Conservation (phyloP, 2,329 filamentous ascomycete species). For the Thermomyces lanuginosus region DNA sequence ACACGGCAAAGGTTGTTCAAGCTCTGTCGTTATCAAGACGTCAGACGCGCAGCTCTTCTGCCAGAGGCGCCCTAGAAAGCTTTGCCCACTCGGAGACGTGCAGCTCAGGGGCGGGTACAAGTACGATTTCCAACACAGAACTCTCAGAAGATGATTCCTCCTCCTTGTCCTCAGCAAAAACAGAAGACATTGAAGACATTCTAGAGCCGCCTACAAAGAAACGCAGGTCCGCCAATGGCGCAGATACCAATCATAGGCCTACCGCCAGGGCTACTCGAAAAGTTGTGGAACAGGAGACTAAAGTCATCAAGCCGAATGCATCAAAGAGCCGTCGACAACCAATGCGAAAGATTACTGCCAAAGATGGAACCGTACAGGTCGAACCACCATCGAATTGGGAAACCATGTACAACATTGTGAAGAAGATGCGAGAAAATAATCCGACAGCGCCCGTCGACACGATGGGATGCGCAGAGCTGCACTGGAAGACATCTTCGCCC, state of each 20-base stretch:
- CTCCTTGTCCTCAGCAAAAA: conserved; percentile 20
- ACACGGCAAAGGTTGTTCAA: conserved; percentile 42
- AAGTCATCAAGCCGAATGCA: conserved; percentile 9
- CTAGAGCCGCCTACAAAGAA: conserved; percentile 28
- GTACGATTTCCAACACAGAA: conserved; percentile 18
- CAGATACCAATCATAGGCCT: conserved; percentile 9
- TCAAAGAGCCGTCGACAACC: conserved; percentile 25
- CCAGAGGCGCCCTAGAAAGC: conserved; percentile 12
- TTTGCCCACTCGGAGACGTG: conserved; percentile 13
- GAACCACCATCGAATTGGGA: conserved; percentile 69
- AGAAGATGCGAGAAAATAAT: conserved; percentile 57
- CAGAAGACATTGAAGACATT: conserved; percentile 44
- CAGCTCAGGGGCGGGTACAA: conserved; percentile 6
- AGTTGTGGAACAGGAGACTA: conserved; percentile 14
- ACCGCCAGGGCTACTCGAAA: conserved; percentile 9
- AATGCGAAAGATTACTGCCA: conserved; percentile 24
- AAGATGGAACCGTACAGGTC: conserved; percentile 20
- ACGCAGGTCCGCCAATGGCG: conserved; percentile 30
- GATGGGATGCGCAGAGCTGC: conserved; percentile 63
- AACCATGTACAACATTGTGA: conserved; percentile 59
- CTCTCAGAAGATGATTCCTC: conserved; percentile 17
- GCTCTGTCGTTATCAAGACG: conserved; percentile 30
- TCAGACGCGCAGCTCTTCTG: conserved; percentile 26
- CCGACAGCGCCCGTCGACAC: conserved; percentile 74
- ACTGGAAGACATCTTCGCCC: conserved; percentile 27